phyloP scores from a whole-genome alignment of 164 flowering plant species.

The Sextonia rubra region DNA sequence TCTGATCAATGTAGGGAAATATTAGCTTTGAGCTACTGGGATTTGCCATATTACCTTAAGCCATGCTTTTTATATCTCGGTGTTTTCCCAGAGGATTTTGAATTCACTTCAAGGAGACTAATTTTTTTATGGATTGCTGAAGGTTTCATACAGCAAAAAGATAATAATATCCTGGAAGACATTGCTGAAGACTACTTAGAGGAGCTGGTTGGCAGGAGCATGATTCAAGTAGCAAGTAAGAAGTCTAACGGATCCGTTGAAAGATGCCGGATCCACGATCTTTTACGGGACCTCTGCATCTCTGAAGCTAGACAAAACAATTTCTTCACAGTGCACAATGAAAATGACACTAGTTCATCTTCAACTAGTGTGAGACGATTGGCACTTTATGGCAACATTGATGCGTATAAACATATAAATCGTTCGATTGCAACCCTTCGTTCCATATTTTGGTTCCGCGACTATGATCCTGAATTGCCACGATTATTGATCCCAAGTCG shows the following conservation, averaged over 20 bases:
- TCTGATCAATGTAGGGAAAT: too few relatives aligned
- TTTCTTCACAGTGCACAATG: not conserved
- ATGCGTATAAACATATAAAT: not conserved
- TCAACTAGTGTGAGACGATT: not conserved
- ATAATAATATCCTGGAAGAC: not conserved
- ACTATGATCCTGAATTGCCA: not conserved
- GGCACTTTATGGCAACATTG: not conserved
- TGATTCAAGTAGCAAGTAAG: not conserved
- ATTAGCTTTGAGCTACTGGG: slow-evolving; percentile 1
- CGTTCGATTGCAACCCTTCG: not conserved
- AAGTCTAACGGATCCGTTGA: not conserved
- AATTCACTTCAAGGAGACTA: not conserved
- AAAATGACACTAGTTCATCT: not conserved
- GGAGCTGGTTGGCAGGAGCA: not conserved
- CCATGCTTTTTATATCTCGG: not conserved
- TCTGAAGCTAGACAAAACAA: not conserved
- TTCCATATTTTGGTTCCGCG: not conserved
- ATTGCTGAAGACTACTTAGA: not conserved
- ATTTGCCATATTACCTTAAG: slow-evolving; percentile 1
- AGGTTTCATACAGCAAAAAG: not conserved
- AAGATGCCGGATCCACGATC: not conserved
- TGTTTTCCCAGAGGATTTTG: not conserved
- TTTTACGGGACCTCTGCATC: not conserved
- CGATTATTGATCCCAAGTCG: too few relatives aligned
- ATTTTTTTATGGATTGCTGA: slow-evolving; percentile 2